phyloP scores from a whole-genome alignment of 2,329 filamentous ascomycete genomes.

The Apiospora hydei region DNA sequence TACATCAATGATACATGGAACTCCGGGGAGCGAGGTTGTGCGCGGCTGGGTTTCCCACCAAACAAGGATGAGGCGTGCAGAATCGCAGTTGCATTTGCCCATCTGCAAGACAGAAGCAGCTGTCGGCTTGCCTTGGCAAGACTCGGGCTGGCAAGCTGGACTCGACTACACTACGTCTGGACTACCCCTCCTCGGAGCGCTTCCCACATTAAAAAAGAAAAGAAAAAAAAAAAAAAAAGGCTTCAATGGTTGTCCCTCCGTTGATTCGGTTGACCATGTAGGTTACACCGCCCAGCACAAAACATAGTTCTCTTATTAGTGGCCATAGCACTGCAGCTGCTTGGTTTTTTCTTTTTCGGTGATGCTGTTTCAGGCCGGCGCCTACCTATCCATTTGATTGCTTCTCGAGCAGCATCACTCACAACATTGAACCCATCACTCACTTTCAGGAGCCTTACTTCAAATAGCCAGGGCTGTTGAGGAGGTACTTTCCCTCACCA shows the following conservation, averaged over 20 bases:
- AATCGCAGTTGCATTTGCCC: not conserved
- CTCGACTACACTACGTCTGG: not conserved
- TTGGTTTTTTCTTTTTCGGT: slow-evolving; percentile 9
- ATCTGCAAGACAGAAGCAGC: not conserved
- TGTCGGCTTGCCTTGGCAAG: not conserved
- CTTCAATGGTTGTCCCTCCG: not conserved
- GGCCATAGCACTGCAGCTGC: slow-evolving; percentile 5
- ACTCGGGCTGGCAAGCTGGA: not conserved
- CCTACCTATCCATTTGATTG: slow-evolving; percentile 9
- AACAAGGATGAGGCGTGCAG: slow-evolving; percentile 9
- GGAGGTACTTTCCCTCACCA: not conserved
- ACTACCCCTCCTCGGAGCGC: not conserved
- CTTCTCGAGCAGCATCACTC: not conserved
- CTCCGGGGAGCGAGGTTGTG: not conserved
- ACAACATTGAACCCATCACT: not conserved
- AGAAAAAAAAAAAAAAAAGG: too few relatives aligned
- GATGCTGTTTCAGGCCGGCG: slow-evolving; percentile 21
- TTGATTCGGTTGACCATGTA: not conserved
- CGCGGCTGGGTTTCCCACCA: slow-evolving; percentile 11
- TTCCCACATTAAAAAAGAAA: not conserved
- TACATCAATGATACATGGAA: too few relatives aligned
- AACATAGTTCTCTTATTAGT: not conserved
- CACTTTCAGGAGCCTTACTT: not conserved
- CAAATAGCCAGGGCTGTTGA: not conserved
- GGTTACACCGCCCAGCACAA: slow-evolving; percentile 7